A percentile compares a stretch with the other conserved stretches of the same genome.
Evolutionary conservation across 1,139 yeast genomes (phyloP).

Genomic region (Yamadazyma dendronema): DNA sequence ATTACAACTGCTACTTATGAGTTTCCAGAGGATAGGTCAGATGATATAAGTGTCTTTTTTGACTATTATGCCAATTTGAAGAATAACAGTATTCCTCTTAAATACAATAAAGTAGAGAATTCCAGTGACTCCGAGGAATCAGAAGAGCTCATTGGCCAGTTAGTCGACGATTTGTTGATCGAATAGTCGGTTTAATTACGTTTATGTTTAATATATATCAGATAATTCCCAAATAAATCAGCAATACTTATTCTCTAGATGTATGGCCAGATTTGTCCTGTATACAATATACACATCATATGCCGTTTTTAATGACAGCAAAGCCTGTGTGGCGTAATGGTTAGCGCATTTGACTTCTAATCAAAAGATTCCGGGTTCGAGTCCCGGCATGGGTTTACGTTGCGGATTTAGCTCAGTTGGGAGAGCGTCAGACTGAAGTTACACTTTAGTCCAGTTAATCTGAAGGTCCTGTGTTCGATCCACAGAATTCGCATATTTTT

Average conservation of each 20-base stretch:
- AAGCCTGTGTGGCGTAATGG: constrained; percentile 24
- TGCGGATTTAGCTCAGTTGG: constrained; percentile 51
- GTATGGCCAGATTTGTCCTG: too few relatives aligned
- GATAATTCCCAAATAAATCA: too few relatives aligned
- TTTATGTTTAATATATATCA: neutral
- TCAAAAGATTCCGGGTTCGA: constrained; percentile 25
- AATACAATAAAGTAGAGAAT: constrained; percentile 6
- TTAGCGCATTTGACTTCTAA: constrained; percentile 24
- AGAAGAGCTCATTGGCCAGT: constrained; percentile 10
- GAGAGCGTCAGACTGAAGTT: constrained; percentile 57
- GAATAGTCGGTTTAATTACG: constrained; percentile 1
- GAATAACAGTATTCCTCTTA: constrained; percentile 5
- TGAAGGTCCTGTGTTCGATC: constrained; percentile 60
- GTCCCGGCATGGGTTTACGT: constrained; percentile 22
- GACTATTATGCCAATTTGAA: constrained; percentile 6
- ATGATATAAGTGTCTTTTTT: constrained; percentile 9
- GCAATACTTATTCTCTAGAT: too few relatives aligned
- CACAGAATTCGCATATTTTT: constrained; percentile 45
- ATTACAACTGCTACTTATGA: constrained; percentile 33
- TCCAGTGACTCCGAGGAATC: constrained; percentile 6
- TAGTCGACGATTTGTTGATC: constrained; percentile 11
- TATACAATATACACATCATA: neutral
- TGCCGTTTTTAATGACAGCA: neutral
- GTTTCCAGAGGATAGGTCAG: constrained; percentile 5
- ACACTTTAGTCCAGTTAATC: constrained; percentile 38